These are phyloP conservation scores for Straminergon stramineum DNA, from an alignment of 225 moss, liverwort and hornwort genomes.

Conservation along the genomic window DNA sequence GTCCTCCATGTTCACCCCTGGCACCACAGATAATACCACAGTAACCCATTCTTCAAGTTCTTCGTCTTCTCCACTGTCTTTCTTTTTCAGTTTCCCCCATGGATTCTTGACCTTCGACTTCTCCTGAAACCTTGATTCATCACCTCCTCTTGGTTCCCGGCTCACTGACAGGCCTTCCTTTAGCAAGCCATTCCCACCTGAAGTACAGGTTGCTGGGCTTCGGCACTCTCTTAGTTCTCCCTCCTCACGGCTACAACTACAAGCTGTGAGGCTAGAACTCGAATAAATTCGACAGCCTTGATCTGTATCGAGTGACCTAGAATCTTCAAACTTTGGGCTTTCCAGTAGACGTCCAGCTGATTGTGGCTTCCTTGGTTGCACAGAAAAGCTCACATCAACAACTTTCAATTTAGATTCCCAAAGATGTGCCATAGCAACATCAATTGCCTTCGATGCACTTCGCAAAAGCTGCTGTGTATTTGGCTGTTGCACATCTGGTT, in stretches of 20 bases:
- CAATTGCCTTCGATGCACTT: constrained; percentile 92
- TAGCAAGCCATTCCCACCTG: not conserved
- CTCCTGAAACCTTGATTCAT: constrained; percentile 12
- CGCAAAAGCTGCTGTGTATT: constrained; percentile 90
- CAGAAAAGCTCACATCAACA: constrained; percentile 82
- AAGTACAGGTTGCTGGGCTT: constrained; percentile 17
- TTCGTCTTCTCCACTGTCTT: constrained; percentile 25
- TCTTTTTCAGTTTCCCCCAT: constrained; percentile 21
- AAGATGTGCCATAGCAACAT: constrained; percentile 90
- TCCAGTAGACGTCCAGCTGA: not conserved
- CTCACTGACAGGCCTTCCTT: constrained; percentile 1
- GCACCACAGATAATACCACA: constrained; percentile 84
- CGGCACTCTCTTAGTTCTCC: constrained; percentile 17
- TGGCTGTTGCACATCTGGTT: constrained; percentile 85
- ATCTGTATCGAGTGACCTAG: constrained; percentile 11
- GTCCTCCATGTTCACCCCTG: constrained; percentile 94
- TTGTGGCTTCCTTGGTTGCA: constrained; percentile 35
- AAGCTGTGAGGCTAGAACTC: not conserved
- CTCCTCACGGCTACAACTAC: constrained; percentile 26
- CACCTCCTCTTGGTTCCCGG: constrained; percentile 13
- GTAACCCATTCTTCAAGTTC: constrained; percentile 74
- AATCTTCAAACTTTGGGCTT: constrained; percentile 1
- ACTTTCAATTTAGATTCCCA: constrained; percentile 95
- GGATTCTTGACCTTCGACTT: constrained; percentile 27
- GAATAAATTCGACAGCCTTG: constrained; percentile 9